A percentile compares a stretch with the other conserved stretches of the same genome.
phyloP scores from a whole-genome alignment of 306 rosid genomes.

The Cucurbita ficifolia region DNA sequence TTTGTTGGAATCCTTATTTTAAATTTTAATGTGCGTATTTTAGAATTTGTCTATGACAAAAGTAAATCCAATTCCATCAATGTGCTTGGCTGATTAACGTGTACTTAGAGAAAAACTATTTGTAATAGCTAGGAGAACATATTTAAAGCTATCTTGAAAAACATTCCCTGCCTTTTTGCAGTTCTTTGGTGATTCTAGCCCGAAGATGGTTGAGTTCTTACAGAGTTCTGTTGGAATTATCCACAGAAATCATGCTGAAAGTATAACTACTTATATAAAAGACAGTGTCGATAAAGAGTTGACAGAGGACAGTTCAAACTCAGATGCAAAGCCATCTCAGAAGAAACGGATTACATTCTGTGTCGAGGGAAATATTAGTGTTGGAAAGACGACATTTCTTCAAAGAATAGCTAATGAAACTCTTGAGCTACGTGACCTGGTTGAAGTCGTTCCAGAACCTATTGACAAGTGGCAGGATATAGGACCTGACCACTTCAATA shows the following conservation, averaged over 20 bases:
- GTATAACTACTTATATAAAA: slow-evolving; percentile 73
- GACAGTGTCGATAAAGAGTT: slow-evolving; percentile 78
- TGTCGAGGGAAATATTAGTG: slow-evolving; percentile 93
- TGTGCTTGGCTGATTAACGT: background rate
- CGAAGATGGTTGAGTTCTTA: slow-evolving; percentile 80
- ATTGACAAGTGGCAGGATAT: slow-evolving; percentile 87
- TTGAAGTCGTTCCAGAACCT: slow-evolving; percentile 97
- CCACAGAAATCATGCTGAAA: slow-evolving; percentile 93
- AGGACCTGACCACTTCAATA: slow-evolving; percentile 93
- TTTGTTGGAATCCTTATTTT: background rate
- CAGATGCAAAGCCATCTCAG: slow-evolving; percentile 19
- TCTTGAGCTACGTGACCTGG: slow-evolving; percentile 79
- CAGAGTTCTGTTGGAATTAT: slow-evolving; percentile 88
- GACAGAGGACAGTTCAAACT: slow-evolving; percentile 40
- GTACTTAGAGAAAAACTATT: background rate
- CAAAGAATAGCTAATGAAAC: slow-evolving; percentile 89
- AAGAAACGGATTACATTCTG: slow-evolving; percentile 77
- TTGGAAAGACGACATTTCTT: slow-evolving; percentile 88
- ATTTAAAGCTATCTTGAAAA: background rate
- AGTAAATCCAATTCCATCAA: background rate
- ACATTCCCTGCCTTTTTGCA: slow-evolving; percentile 21
- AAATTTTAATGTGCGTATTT: background rate
- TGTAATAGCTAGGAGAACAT: background rate
- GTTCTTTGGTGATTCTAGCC: slow-evolving; percentile 74
- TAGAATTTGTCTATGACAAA: background rate